Conservation (phyloP, 208 protist species). For the Porcisia hertigi region DNA sequence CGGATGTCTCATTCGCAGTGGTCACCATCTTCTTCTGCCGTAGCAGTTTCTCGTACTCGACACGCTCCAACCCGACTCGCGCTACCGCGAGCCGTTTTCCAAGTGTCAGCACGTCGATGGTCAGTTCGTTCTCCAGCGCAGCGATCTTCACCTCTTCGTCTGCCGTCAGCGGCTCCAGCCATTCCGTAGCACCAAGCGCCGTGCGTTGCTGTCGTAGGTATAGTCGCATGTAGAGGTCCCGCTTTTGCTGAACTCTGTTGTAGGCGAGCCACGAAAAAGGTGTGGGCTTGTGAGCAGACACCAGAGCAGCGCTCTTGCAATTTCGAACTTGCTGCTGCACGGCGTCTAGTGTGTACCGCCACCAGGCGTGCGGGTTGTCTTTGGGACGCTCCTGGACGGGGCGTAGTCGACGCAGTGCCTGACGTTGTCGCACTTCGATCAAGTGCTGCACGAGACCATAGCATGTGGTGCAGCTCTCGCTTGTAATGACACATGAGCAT, state of each 20-base stretch:
- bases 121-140: slow-evolving; percentile 54
- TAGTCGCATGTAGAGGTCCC: slow-evolving; percentile 50
- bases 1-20: not conserved
- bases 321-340: slow-evolving; percentile 41
- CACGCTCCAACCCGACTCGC: slow-evolving; percentile 32
- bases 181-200: slow-evolving; percentile 27
- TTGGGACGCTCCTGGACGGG: slow-evolving; percentile 32
- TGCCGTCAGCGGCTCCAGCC: slow-evolving; percentile 41
- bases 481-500: slow-evolving; percentile 25
- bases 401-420: slow-evolving; percentile 41
- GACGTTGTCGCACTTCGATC: slow-evolving; percentile 24
- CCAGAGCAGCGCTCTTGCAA: slow-evolving; percentile 8
- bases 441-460: slow-evolving; percentile 19
- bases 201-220: slow-evolving; percentile 42
- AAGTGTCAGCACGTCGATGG: slow-evolving; percentile 60
- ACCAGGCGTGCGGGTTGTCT: slow-evolving; percentile 55
- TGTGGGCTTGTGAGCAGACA: slow-evolving; percentile 4
- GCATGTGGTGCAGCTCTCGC: slow-evolving; percentile 25
- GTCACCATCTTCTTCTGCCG: slow-evolving; percentile 14
- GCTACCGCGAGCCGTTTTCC: slow-evolving; percentile 50
- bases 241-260: slow-evolving; percentile 36
- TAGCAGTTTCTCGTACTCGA: slow-evolving; percentile 38
- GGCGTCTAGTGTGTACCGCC: slow-evolving; percentile 59
- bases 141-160: slow-evolving; percentile 36
- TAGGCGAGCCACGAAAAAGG: slow-evolving; percentile 61